Evolutionary conservation across 495 filamentous ascomycete species (phyloP).

Genomic region (Margaritispora aquatica): DNA sequence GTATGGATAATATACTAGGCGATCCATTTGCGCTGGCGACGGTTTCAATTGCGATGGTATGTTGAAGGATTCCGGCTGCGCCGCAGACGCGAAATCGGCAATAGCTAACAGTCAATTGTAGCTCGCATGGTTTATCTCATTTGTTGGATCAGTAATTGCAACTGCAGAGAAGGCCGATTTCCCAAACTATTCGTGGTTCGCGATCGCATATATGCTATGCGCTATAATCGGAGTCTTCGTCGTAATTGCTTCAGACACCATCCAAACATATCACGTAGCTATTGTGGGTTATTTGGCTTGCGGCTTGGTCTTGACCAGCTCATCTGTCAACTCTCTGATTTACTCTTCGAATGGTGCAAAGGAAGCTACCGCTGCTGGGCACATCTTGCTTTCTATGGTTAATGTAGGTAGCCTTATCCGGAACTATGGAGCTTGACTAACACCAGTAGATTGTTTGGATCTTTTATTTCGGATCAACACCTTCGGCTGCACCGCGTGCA

Average conservation of each 20-base stretch:
- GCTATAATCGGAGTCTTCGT: slow-evolving; percentile 71
- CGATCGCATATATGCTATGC: slow-evolving; percentile 77
- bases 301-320: slow-evolving; percentile 76
- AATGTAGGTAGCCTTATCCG: slow-evolving; percentile 52
- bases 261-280: slow-evolving; percentile 84
- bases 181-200: slow-evolving; percentile 88
- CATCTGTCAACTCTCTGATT: slow-evolving; percentile 74
- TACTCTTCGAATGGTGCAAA: slow-evolving; percentile 62
- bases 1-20: slow-evolving; percentile 82
- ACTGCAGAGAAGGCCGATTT: slow-evolving; percentile 49
- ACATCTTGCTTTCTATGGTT: slow-evolving; percentile 94
- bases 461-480: slow-evolving; percentile 94
- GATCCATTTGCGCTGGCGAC: slow-evolving; percentile 96
- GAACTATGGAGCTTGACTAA: background rate
- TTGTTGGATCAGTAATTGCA: slow-evolving; percentile 77
- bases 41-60: slow-evolving; percentile 82
- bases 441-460: slow-evolving; percentile 86
- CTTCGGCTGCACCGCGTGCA: slow-evolving; percentile 78
- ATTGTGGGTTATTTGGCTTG: slow-evolving; percentile 81
- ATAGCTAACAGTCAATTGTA: slow-evolving; percentile 30
- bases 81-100: slow-evolving; percentile 18
- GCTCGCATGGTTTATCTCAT: slow-evolving; percentile 92
- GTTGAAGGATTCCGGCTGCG: slow-evolving; percentile 28
- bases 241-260: slow-evolving; percentile 74
- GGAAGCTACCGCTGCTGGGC: slow-evolving; percentile 86